Evolutionary conservation across 129 eudicot species (phyloP), one percentile per base, ranked within the genome.

Genomic region (Escallonia herrerae): DNA sequence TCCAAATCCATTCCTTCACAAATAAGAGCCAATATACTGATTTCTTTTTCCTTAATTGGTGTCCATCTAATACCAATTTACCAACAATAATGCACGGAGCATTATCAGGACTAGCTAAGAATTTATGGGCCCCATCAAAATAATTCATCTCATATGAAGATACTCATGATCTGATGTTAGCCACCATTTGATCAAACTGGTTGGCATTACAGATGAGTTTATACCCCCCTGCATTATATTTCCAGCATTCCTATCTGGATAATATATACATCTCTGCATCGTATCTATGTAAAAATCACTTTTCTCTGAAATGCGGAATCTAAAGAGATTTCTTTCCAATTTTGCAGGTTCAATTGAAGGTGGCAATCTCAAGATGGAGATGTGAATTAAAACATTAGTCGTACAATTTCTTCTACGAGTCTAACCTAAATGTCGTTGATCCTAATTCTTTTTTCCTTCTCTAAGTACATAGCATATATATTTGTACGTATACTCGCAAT

Each of bases 341-440:
- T 45, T 68, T 69, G 69, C 86, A 86, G 97, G 87, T 77, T 68
- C 74, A 43, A 51, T 51, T 40, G 95, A 81, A 51, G 79, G 70
- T 58, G 67, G 79, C 80, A 74, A 76, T 60, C 48, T 84, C 72
- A 82, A 86, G 86, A 71, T 81, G 78, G 97, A 86, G 82, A 83
- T 80, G 78, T 90, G 86, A 77, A 65, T 60, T 70, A 68, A 59
- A 64, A 7, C 49, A 72, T 42, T 47, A 72, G 67, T 68, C 40
- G 47, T 75, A 63, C 52, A 52, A 64, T 41, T 43, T 55, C 56
- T 77, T 50, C 50, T 70, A 71, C 40, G 69, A 60, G 58, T 70
- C 58, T 45, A 67, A 75, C 61, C 63, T 41, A 64, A 69, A 55
- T 64, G 72, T 66, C 57, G 64, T 69, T 41, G 58, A 74, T 74